Percentiles rank a stretch among this genome's conserved stretches.
These are phyloP conservation scores for Prosopis cineraria DNA, from an alignment of 306 rosid species.

Conservation along the genomic window DNA sequence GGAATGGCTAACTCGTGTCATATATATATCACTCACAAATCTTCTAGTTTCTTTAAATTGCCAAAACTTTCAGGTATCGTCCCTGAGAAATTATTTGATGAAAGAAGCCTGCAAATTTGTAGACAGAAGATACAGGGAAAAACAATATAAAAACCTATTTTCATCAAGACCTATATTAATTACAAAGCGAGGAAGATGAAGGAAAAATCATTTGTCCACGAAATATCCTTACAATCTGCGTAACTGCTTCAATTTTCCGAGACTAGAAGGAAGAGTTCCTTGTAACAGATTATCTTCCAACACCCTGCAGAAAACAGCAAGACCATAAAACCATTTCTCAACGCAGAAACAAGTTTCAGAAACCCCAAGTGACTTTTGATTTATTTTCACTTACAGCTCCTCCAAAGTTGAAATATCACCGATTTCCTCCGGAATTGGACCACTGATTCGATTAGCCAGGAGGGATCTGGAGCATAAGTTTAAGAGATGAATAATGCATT, in stretches of 20 bases:
- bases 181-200: neutral
- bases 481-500: neutral
- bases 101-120: conserved; percentile 54
- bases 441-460: conserved; percentile 51
- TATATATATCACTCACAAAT: conserved; percentile 59
- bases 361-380: no score
- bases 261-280: conserved; percentile 42
- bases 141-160: neutral
- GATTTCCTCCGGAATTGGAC: conserved; percentile 51
- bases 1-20: neutral
- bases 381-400: conserved; percentile 56
- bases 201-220: neutral
- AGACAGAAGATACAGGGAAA: neutral
- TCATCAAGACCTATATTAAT: neutral
- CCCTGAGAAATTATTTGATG: conserved; percentile 72
- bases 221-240: conserved; percentile 49
- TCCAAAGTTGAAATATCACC: conserved; percentile 46
- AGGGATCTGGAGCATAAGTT: conserved; percentile 38
- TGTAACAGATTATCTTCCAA: conserved; percentile 59
- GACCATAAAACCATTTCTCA: neutral
- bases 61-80: conserved; percentile 61
- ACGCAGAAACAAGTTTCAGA: neutral
- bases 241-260: conserved; percentile 47
- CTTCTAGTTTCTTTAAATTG: conserved; percentile 57
- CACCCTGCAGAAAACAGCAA: conserved; percentile 40